phyloP scores from a whole-genome alignment of 441 rosid genomes.

The Eutrema salsugineum region DNA sequence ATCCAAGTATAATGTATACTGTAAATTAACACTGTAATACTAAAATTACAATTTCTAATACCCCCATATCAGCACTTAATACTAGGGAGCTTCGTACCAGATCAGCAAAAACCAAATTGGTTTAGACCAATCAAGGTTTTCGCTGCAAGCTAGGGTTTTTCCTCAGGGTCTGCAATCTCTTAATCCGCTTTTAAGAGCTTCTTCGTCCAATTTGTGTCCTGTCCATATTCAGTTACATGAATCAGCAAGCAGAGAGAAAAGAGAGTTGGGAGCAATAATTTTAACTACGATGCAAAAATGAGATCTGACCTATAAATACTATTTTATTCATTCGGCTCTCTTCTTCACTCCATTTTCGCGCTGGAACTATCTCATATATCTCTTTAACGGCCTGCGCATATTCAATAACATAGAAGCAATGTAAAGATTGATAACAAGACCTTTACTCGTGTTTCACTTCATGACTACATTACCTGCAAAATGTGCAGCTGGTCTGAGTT shows the following conservation, averaged over 20 bases:
- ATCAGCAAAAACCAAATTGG: neutral
- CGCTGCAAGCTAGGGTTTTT: neutral
- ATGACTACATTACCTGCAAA: slow-evolving; percentile 60
- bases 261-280: neutral
- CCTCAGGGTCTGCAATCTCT: slow-evolving; percentile 33
- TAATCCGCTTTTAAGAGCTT: slow-evolving; percentile 44
- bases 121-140: neutral
- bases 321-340: slow-evolving; percentile 62
- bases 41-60: neutral
- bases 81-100: neutral
- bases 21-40: neutral
- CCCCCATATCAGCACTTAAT: neutral
- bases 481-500: slow-evolving; percentile 80
- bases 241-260: neutral
- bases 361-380: slow-evolving; percentile 87
- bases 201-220: slow-evolving; percentile 63
- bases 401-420: slow-evolving; percentile 10
- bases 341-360: slow-evolving; percentile 68
- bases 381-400: slow-evolving; percentile 83
- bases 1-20: neutral
- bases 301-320: slow-evolving; percentile 75
- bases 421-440: neutral
- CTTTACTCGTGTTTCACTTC: neutral
- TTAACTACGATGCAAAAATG: neutral
- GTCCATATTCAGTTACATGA: slow-evolving; percentile 18